Base-by-base conservation (phyloP, 345 rosid genomes). In the Nasturtium officinale region DNA sequence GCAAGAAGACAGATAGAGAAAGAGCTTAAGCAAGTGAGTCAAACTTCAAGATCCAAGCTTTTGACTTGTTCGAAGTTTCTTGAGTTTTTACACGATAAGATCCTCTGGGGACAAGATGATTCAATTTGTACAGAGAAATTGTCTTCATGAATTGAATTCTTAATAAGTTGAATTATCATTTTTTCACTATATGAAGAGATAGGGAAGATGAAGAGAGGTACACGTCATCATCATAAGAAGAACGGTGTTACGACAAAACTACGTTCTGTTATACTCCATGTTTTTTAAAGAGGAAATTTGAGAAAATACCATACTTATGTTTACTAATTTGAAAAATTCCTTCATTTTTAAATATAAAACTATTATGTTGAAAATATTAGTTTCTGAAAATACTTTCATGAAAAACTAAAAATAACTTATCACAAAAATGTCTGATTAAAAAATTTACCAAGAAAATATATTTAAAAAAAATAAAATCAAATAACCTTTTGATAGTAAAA, bases 41-140 rank as follows among this genome's bases (percentile, higher is more conserved):
- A 71, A 72, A 77, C 77, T 70, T 48, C 35, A 77, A 66, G 80
- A 77, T 77, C 73, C 33, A 77, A 77, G 58, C 40, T 69, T 55
- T 61, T 69, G 65, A 69, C 75, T 69, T 69, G 16, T 68, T 75
- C 56, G 74, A 59, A 35, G 48, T 61, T 75, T 68, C 32, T 25
- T 67, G 51, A 61, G 8, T 23, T 69, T 69, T 17, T 4, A 54
- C 69, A 61, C 40, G 69, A 68, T 61, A 61, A 57, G 79, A 43
- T 67, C 50, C 53, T 67, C 29, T 59, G 38, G 53, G 18, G 73
- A 66, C 70, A 75, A 61, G 68, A 17, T 4, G 69, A 62, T 53
- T 69, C 70, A 61, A 54, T 45, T 45, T 45, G 7, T 16, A 5
- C 50, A n/a, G 50, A 45, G 21, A 45, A 45, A 45, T 61, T 76